Conservation (phyloP, 2,329 filamentous ascomycete genomes). For the Sclerotinia spermophila region DNA sequence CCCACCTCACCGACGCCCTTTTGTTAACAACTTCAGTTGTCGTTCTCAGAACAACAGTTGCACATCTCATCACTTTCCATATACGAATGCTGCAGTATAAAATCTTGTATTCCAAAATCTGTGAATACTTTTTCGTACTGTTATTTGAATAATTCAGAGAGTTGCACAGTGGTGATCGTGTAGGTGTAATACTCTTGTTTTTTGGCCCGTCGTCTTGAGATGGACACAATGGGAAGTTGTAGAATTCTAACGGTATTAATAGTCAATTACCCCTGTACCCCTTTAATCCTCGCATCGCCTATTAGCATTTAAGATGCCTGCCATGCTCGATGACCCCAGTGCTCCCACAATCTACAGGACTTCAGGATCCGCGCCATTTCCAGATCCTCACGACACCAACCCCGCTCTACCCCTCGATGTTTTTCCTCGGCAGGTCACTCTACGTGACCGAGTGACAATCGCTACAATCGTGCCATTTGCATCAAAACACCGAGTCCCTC, state of each 20-base stretch:
- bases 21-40: constrained; percentile 12
- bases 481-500: constrained; percentile 57
- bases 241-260: constrained; percentile 9
- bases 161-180: background rate
- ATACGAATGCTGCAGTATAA: background rate
- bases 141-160: background rate
- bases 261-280: constrained; percentile 6
- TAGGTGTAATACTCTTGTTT: background rate
- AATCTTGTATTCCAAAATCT: background rate
- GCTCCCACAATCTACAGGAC: constrained; percentile 52
- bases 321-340: constrained; percentile 59
- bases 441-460: constrained; percentile 63
- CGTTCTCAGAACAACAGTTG: constrained; percentile 21
- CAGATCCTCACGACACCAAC: constrained; percentile 47
- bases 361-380: constrained; percentile 51
- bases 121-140: constrained; percentile 3
- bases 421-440: constrained; percentile 57
- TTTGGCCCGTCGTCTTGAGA: background rate
- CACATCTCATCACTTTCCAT: constrained; percentile 17
- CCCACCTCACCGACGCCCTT: background rate
- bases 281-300: constrained; percentile 11
- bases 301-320: constrained; percentile 47
- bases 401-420: constrained; percentile 45
- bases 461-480: constrained; percentile 68
- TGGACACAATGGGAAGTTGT: background rate